Evolutionary conservation across 73 alveolate genomes (phyloP).

Genomic region (Symbiodinium pilosum): DNA sequence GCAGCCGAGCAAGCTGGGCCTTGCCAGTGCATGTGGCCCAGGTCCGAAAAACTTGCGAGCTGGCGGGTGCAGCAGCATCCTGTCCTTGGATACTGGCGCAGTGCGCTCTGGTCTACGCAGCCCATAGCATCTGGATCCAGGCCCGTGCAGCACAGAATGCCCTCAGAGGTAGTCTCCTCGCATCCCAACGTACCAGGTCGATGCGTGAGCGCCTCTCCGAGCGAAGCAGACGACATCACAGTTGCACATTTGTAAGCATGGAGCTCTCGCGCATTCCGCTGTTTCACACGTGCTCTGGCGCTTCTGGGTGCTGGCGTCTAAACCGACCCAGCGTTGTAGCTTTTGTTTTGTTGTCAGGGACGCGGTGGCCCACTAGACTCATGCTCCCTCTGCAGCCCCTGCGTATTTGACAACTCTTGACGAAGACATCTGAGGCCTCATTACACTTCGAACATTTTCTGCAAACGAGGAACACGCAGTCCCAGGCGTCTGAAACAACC

Average conservation of each 20-base stretch:
- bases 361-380: no score
- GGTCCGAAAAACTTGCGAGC: background rate
- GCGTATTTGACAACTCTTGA: no score
- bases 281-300: background rate
- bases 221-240: no score
- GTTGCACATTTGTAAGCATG: no score
- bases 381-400: no score
- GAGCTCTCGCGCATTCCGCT: no score
- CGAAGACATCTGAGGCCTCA: no score
- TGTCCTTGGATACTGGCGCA: background rate
- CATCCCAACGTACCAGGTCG: constrained; percentile 2
- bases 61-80: background rate
- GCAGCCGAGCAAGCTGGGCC: background rate
- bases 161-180: background rate
- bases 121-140: background rate
- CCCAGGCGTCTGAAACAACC: background rate
- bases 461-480: background rate
- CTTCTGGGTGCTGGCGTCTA: background rate
- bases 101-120: background rate
- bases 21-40: background rate
- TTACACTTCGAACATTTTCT: no score
- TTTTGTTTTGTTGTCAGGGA: background rate
- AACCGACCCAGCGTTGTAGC: background rate
- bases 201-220: background rate
- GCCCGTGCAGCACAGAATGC: background rate